Evolutionary conservation across 352 stramenopile species (phyloP), one percentile per base, ranked within the genome.

Genomic region (Phytophthora uliginosa): DNA sequence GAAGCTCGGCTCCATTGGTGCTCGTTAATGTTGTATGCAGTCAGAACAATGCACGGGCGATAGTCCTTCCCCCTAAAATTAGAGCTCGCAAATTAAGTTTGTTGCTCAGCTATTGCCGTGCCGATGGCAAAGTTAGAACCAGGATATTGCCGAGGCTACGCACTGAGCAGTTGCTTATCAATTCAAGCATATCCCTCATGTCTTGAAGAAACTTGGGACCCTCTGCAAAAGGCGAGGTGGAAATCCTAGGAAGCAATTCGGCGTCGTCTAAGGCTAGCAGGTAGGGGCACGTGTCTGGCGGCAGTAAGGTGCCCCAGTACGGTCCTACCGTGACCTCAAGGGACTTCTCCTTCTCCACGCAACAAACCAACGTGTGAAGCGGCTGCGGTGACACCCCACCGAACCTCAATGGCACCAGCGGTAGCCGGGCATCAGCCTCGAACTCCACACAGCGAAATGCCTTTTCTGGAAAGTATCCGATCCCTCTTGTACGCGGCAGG

Each of bases 1-100:
- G 42, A 92, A 87, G n/a, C 77, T 79, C 24, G 81, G 75, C 55
- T 91, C 81, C 85, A 92, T 91, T 15, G 26, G 8, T 8, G 20
- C 50, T 56, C 24, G 38, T 9, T 18, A 47, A 47, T n/a, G 31
- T 50, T 50, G 6, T 12, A 24, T 64, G 50, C 22, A 12, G 24
- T 22, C 5, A 33, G 15, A 9, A 17, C 20, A 26, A 33, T 36
- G 50, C 20, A n/a, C 48, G 8, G 24, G 5, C 50, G 12, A 36
- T 3, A 20, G 13, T 53, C 18, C 26, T n/a, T 4, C 4, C 3
- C 7, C 18, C 63, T 66, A 68, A 53, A 76, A 64, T 69, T 74
- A 74, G 45, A 33, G 15, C 2, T 4, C 22, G 24, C 24, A 26
- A 26, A 26, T 60, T 40, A 69, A 10, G 42, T 50, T 24, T 50